Evolutionary conservation across 257 asterid species (phyloP).

Genomic region (Jacaranda mimosifolia): DNA sequence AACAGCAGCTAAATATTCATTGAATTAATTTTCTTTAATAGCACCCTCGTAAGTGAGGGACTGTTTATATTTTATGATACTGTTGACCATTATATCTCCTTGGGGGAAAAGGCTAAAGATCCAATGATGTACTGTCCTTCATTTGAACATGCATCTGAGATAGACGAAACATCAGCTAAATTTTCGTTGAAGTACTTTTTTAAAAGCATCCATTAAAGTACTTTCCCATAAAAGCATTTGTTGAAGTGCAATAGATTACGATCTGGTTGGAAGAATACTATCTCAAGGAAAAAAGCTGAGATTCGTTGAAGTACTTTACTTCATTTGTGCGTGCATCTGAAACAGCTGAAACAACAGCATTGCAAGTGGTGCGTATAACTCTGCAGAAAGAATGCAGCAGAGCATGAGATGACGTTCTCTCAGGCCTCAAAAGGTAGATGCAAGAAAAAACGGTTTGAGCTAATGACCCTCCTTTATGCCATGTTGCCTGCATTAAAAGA

Average conservation of each 20-base stretch:
- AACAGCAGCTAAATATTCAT: slow-evolving; percentile 34
- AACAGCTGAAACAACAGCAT: slow-evolving; percentile 86
- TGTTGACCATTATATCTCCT: slow-evolving; percentile 10
- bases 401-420: slow-evolving; percentile 83
- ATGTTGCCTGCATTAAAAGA: slow-evolving; percentile 80
- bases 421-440: slow-evolving; percentile 94
- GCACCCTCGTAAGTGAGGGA: not conserved
- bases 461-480: slow-evolving; percentile 98
- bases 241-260: not conserved
- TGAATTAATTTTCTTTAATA: not conserved
- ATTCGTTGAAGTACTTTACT: slow-evolving; percentile 73
- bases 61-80: not conserved
- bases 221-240: slow-evolving; percentile 34
- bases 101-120: slow-evolving; percentile 29
- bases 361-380: slow-evolving; percentile 85
- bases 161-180: slow-evolving; percentile 59
- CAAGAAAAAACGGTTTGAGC: slow-evolving; percentile 95
- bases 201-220: slow-evolving; percentile 26
- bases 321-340: slow-evolving; percentile 94
- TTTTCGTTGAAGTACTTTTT: slow-evolving; percentile 37
- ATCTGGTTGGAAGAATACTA: not conserved
- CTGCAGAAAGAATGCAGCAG: slow-evolving; percentile 89
- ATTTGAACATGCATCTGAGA: slow-evolving; percentile 63
- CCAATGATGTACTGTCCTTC: slow-evolving; percentile 47
- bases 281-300: slow-evolving; percentile 39